Conservation (phyloP, 2,329 filamentous ascomycete species). For the Cryphonectria naterciae region DNA sequence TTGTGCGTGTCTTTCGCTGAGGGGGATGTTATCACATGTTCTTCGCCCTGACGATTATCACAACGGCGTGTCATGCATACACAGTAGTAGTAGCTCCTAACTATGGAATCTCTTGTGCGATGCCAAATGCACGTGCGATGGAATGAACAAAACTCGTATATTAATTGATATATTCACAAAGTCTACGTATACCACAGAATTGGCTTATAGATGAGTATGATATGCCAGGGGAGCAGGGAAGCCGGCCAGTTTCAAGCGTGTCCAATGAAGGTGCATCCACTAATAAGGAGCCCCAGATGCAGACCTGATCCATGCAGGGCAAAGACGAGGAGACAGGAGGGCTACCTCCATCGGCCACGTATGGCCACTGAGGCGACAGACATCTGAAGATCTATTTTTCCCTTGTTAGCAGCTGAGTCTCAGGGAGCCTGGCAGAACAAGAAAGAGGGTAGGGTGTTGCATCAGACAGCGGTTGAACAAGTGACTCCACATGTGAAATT, state of each 20-base stretch:
- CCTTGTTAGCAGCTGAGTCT: conserved; percentile 25
- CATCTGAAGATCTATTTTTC: not conserved
- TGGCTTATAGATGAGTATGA: not conserved
- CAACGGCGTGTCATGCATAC: not conserved
- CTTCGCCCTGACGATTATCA: not conserved
- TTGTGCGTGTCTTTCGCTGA: too few relatives aligned
- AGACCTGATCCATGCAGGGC: not conserved
- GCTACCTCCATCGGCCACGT: not conserved
- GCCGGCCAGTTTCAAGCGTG: not conserved
- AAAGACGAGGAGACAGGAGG: not conserved
- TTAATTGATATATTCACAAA: not conserved
- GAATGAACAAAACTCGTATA: not conserved
- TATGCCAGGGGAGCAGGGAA: not conserved
- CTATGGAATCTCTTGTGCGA: not conserved
- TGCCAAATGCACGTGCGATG: not conserved
- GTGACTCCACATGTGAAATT: conserved; percentile 67
- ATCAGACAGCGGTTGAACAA: conserved; percentile 87
- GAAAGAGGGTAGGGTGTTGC: conserved; percentile 28
- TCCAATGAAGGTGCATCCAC: not conserved
- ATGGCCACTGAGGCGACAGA: not conserved
- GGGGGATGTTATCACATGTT: not conserved
- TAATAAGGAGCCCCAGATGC: too few relatives aligned
- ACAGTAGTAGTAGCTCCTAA: too few relatives aligned
- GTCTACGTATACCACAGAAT: not conserved
- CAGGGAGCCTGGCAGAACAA: conserved; percentile 12